phyloP scores from a whole-genome alignment of 495 filamentous ascomycete species.

The Apodospora peruviana region DNA sequence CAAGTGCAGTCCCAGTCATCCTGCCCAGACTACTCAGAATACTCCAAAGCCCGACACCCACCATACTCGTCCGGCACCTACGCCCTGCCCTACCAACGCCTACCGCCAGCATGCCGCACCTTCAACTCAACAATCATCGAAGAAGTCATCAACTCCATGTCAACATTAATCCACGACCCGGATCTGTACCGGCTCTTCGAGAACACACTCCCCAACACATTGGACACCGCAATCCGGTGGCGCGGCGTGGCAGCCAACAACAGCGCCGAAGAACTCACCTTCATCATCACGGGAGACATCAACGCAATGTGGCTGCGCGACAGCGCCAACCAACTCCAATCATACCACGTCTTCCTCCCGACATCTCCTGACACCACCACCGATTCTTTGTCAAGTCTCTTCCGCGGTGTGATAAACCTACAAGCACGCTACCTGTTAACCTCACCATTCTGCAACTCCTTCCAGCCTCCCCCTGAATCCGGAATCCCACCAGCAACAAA shows the following conservation, averaged over 20 bases:
- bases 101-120: constrained; percentile 52
- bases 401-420: constrained; percentile 60
- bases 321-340: constrained; percentile 61
- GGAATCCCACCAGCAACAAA: constrained; percentile 24
- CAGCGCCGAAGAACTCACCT: constrained; percentile 40
- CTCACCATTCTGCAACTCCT: constrained; percentile 60
- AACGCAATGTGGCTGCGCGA: constrained; percentile 70
- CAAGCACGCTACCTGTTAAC: constrained; percentile 56
- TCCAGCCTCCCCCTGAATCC: constrained; percentile 53
- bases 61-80: constrained; percentile 41
- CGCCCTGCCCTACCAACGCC: constrained; percentile 52
- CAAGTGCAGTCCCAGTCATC: background rate
- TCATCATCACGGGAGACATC: constrained; percentile 60
- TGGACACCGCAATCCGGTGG: constrained; percentile 65
- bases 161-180: constrained; percentile 50
- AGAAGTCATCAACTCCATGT: constrained; percentile 41
- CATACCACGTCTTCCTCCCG: constrained; percentile 53
- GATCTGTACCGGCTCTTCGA: constrained; percentile 61
- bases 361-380: constrained; percentile 33
- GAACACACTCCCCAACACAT: constrained; percentile 61
- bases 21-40: constrained; percentile 51
- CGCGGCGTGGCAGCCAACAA: constrained; percentile 47
- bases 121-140: constrained; percentile 55
- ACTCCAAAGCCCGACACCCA: constrained; percentile 38
- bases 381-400: constrained; percentile 52